Percentiles rank a stretch among this genome's conserved stretches.
phyloP scores from a whole-genome alignment of 768 basidiomycete species.

The Termitomyces sp. region DNA sequence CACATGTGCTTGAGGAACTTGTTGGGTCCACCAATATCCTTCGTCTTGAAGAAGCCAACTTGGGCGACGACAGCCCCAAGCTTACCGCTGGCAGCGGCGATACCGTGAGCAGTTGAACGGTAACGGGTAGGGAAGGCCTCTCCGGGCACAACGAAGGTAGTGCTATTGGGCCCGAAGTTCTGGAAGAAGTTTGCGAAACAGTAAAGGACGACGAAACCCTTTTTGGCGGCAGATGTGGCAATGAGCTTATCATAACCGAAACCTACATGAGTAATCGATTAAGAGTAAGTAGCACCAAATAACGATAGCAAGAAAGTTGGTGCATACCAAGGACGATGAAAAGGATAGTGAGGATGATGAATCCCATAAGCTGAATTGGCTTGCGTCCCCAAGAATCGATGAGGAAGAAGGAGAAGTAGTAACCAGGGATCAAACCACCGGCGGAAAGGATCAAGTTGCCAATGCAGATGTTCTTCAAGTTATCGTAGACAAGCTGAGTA shows the following conservation, averaged over 20 bases:
- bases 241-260: slow-evolving; percentile 62
- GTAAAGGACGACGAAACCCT: slow-evolving; percentile 79
- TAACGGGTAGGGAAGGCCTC: slow-evolving; percentile 89
- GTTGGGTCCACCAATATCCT: slow-evolving; percentile 65
- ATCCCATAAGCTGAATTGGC: slow-evolving; percentile 79
- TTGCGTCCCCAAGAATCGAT: slow-evolving; percentile 82
- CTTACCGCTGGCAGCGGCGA: slow-evolving; percentile 81
- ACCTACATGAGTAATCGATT: slow-evolving; percentile 43
- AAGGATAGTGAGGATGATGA: slow-evolving; percentile 58
- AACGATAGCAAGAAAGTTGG: background rate
- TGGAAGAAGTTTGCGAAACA: slow-evolving; percentile 89
- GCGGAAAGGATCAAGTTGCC: slow-evolving; percentile 76
- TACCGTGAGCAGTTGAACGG: slow-evolving; percentile 81
- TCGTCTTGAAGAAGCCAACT: slow-evolving; percentile 67
- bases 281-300: background rate
- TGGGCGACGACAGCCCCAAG: slow-evolving; percentile 80
- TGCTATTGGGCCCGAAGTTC: slow-evolving; percentile 82
- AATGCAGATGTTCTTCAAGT: slow-evolving; percentile 59
- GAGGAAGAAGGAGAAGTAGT: slow-evolving; percentile 60
- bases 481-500: slow-evolving; percentile 44
- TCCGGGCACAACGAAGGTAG: slow-evolving; percentile 78
- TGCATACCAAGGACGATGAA: slow-evolving; percentile 67
- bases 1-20: slow-evolving; percentile 67
- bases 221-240: slow-evolving; percentile 33
- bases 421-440: slow-evolving; percentile 82